Evolutionary conservation across 495 filamentous ascomycete genomes (phyloP).

Genomic region (Podospora pseudocomata): DNA sequence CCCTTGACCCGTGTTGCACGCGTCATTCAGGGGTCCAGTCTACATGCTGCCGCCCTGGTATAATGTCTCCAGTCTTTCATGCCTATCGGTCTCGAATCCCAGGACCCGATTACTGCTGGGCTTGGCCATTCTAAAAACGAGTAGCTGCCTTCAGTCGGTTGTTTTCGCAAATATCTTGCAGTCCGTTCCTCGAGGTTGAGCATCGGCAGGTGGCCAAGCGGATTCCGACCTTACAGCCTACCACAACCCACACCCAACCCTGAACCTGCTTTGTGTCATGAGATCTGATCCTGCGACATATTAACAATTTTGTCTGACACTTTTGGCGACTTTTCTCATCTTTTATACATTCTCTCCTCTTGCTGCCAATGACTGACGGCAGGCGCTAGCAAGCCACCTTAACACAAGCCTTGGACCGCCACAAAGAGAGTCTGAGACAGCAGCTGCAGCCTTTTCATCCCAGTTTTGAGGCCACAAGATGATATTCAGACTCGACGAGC

Average conservation of each 20-base stretch:
- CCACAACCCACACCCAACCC: not conserved
- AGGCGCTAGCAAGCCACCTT: not conserved
- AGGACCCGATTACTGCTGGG: not conserved
- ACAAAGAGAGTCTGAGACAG: not conserved
- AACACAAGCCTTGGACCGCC: not conserved
- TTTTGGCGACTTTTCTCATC: not conserved
- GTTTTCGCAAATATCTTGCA: not conserved
- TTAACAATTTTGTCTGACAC: not conserved
- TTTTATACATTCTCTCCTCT: not conserved
- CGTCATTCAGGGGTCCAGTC: not conserved
- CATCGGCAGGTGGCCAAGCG: not conserved
- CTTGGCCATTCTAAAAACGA: not conserved
- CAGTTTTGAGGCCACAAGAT: not conserved
- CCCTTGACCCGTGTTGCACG: not conserved
- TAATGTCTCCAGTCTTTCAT: not conserved
- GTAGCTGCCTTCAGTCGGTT: not conserved
- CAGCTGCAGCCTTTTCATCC: not conserved
- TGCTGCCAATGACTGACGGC: not conserved
- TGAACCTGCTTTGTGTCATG: not conserved
- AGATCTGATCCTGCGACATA: not conserved
- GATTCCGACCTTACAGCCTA: not conserved
- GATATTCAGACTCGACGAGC: not conserved
- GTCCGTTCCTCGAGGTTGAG: not conserved
- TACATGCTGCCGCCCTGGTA: not conserved
- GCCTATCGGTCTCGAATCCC: not conserved